phyloP scores from a whole-genome alignment of 805 yeast species.

The Candida ponderosae region DNA sequence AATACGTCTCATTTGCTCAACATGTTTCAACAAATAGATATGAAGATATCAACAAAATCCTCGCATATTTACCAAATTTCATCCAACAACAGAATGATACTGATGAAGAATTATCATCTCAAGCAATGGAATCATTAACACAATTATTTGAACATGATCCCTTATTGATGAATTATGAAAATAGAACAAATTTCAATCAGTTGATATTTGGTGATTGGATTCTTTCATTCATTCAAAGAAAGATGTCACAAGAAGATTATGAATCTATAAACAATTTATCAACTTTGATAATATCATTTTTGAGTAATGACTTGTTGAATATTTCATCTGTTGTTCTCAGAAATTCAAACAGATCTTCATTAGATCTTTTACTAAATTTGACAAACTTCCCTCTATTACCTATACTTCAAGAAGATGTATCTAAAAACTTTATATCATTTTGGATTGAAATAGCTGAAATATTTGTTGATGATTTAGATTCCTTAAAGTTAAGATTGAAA shows the following conservation, averaged over 20 bases:
- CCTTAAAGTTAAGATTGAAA: conserved; percentile 22
- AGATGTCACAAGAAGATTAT: conserved; percentile 24
- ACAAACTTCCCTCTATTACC: conserved; percentile 54
- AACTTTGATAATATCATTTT: conserved; percentile 34
- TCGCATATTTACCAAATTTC: conserved; percentile 7
- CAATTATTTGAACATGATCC: conserved; percentile 20
- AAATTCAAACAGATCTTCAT: conserved; percentile 28
- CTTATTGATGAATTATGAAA: conserved; percentile 12
- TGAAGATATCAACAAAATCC: conserved; percentile 13
- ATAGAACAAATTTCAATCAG: conserved; percentile 8
- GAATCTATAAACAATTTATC: conserved; percentile 36
- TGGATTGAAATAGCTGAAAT: conserved; percentile 64
- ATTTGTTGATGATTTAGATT: conserved; percentile 41
- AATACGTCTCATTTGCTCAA: conserved; percentile 30
- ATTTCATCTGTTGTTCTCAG: conserved; percentile 32
- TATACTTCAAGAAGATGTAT: conserved; percentile 48
- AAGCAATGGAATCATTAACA: conserved; percentile 10
- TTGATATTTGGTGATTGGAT: conserved; percentile 43
- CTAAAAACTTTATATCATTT: conserved; percentile 49
- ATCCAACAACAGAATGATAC: conserved; percentile 4
- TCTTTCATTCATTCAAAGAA: conserved; percentile 24
- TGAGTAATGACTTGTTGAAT: conserved; percentile 38
- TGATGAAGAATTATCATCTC: conserved; percentile 6
- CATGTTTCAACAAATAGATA: conserved; percentile 13
- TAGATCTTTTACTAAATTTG: conserved; percentile 42